Evolutionary conservation across 129 eudicot species (phyloP).

Genomic region (Chrysanthemum makinoi): DNA sequence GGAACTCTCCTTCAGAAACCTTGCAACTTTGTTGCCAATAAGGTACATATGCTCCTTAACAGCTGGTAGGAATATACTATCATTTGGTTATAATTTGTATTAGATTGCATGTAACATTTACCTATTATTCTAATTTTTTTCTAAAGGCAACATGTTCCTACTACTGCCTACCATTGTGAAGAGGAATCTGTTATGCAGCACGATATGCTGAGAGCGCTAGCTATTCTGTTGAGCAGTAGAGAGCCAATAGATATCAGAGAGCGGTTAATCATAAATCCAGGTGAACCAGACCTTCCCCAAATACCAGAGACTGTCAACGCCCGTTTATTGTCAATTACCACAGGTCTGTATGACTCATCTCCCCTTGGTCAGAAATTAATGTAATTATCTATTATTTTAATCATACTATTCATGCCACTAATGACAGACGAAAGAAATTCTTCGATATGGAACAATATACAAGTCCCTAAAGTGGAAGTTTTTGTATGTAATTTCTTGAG

Average conservation of each 20-base stretch:
- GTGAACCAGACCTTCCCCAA: conserved; percentile 25
- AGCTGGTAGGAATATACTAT: too few relatives aligned
- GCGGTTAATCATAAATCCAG: conserved; percentile 31
- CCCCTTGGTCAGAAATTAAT: neutral
- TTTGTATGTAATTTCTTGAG: conserved; percentile 36
- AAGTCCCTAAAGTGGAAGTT: conserved; percentile 40
- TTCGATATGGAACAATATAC: conserved; percentile 31
- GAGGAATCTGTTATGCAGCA: conserved; percentile 37
- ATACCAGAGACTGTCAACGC: conserved; percentile 26
- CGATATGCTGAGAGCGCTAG: conserved; percentile 44
- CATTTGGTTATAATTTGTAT: neutral
- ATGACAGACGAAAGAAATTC: conserved; percentile 33
- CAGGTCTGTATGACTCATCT: conserved; percentile 27
- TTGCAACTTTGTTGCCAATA: conserved; percentile 6
- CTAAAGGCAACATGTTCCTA: neutral
- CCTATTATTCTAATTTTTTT: neutral
- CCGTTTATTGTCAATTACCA: conserved; percentile 35
- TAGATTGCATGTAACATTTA: conserved; percentile 30
- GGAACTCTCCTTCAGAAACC: too few relatives aligned
- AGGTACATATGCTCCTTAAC: too few relatives aligned
- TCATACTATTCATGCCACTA: neutral
- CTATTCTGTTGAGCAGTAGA: conserved; percentile 30
- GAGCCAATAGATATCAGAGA: conserved; percentile 28
- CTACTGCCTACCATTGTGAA: conserved; percentile 23
- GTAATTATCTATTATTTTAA: neutral